Evolutionary conservation across 345 rosid species (phyloP).

Genomic region (Draba incana): DNA sequence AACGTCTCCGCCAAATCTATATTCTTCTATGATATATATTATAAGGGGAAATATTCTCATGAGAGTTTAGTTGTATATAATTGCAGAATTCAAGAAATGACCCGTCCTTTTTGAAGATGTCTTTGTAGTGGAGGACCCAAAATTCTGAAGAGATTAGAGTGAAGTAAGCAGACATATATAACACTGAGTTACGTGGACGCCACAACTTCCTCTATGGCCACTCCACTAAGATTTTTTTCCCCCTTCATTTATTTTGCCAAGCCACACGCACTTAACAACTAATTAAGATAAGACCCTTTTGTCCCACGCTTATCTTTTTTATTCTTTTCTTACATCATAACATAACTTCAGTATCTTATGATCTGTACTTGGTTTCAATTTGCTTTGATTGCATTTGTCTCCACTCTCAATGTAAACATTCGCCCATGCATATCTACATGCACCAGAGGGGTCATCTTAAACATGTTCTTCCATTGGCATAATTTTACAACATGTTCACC

Average conservation of each 20-base stretch:
- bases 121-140: conserved; percentile 45
- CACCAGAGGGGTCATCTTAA: neutral
- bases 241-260: conserved; percentile 26
- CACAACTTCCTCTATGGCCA: conserved; percentile 61
- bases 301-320: conserved; percentile 17
- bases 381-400: conserved; percentile 31
- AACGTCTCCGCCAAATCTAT: too few species aligned
- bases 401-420: conserved; percentile 14
- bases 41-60: neutral
- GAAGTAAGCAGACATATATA: conserved; percentile 50
- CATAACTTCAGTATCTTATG: conserved; percentile 33
- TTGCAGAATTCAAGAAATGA: conserved; percentile 4
- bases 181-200: conserved; percentile 53
- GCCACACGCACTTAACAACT: conserved; percentile 27
- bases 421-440: conserved; percentile 18
- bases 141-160: conserved; percentile 43
- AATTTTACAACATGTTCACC: neutral
- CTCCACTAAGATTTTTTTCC: conserved; percentile 47
- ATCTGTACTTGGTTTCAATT: conserved; percentile 24
- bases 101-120: conserved; percentile 25
- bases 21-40: too few species aligned
- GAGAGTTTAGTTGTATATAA: conserved; percentile 9
- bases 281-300: conserved; percentile 34
- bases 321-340: conserved; percentile 29
- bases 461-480: neutral